Base-by-base conservation (phyloP, 2,329 filamentous ascomycete genomes). In the Penicillium sp. region DNA sequence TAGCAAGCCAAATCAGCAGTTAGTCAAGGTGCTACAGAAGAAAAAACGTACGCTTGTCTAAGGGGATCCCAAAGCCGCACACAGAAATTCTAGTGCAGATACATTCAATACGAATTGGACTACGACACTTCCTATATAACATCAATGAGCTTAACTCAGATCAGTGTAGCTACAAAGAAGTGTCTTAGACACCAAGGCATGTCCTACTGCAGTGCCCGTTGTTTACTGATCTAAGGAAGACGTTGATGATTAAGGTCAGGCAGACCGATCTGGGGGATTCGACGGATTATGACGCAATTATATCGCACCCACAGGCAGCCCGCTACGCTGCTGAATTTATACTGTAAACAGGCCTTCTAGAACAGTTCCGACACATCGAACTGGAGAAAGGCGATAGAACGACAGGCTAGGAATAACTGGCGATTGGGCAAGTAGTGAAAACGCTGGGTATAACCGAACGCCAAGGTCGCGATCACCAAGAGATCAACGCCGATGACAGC, bases 41-140 rank as follows among this genome's bases (percentile, higher is more conserved):
- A n/a, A n/a, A n/a, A n/a, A n/a, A n/a, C n/a, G n/a, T n/a, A n/a
- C n/a, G n/a, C n/a, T n/a, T n/a, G n/a, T n/a, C n/a, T n/a, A n/a
- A n/a, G n/a, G n/a, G n/a, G n/a, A n/a, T n/a, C n/a, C n/a, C n/a
- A 30, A 14, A 23, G n/a, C 15, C 31, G 1, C 27, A 43, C 1
- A 19, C 13, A 2, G 28, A 33, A 0, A 41, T 51, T 4, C 2
- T 45, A 1, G 39, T 53, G 2, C 30, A 49, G 17, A 39, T 49
- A 7, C 33, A 41, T 0, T 45, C 33, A 1, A 35, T 36, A 9
- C 19, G 39, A 1, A 50, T 51, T 6, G 34, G 25, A 0, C 23
- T 52, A 2, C 11, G 29, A 0, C 31, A 48, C 13, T 47, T 48
- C 27, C 19, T 53, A 0, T 47, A 26, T 1, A 43, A 46, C 2